Percentiles rank a stretch among this genome's conserved stretches.
These are phyloP conservation scores for Cephalotrichum gorgonifer DNA, from an alignment of 2,329 filamentous ascomycete species.

Conservation along the genomic window DNA sequence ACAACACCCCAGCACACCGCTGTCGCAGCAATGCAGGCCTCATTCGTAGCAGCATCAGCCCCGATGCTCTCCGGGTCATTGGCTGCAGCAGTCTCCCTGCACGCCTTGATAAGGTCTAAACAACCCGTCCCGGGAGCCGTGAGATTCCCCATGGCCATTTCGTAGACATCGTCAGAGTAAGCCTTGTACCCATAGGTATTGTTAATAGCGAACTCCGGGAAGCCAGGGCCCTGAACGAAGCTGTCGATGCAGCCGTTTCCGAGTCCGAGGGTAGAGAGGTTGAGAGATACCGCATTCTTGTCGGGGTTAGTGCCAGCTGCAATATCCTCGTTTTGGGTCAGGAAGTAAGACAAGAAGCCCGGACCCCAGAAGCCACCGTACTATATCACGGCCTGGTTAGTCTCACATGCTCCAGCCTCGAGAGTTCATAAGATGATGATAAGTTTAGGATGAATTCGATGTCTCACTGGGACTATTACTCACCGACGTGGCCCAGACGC, in stretches of 20 bases:
- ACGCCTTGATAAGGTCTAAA: not conserved
- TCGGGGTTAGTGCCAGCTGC: conserved; percentile 15
- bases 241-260: conserved; percentile 63
- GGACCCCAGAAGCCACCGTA: conserved; percentile 64
- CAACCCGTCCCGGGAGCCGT: conserved; percentile 22
- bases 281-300: conserved; percentile 36
- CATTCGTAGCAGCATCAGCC: conserved; percentile 23
- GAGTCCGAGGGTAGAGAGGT: conserved; percentile 54
- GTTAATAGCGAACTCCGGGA: conserved; percentile 46
- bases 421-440: too few species aligned
- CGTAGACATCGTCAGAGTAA: conserved; percentile 34
- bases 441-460: too few species aligned
- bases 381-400: conserved; percentile 36
- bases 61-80: conserved; percentile 32
- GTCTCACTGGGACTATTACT: too few species aligned
- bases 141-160: not conserved
- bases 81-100: conserved; percentile 17
- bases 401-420: too few species aligned
- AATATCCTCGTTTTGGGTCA: conserved; percentile 49
- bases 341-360: conserved; percentile 46
- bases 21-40: conserved; percentile 42
- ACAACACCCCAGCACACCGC: conserved; percentile 10
- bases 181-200: conserved; percentile 56
- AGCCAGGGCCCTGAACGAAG: conserved; percentile 46
- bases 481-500: conserved; percentile 41